These are phyloP conservation scores for Sphaerulina populicola DNA, from an alignment of 2,329 filamentous ascomycete species.

Conservation along the genomic window DNA sequence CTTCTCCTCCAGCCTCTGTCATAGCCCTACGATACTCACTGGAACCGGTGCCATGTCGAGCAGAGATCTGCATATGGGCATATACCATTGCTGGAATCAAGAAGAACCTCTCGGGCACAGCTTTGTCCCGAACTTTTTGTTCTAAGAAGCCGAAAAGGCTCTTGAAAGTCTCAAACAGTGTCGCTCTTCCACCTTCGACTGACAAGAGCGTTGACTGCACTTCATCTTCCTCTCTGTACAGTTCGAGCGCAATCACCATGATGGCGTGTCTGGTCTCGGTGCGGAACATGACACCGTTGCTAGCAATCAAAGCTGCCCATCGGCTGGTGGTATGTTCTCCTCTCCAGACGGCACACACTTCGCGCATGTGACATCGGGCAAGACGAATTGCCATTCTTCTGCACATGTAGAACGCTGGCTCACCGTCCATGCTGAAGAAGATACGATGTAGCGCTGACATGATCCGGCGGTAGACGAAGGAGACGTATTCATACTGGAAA, in stretches of 20 bases:
- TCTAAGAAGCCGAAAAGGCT: conserved; percentile 2
- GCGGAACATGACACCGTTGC: conserved; percentile 10
- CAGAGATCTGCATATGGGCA: conserved; percentile 10
- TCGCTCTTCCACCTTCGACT: conserved; percentile 3
- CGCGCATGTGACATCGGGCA: conserved; percentile 7
- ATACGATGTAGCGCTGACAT: conserved; percentile 11
- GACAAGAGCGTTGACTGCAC: conserved; percentile 4
- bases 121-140: conserved; percentile 1
- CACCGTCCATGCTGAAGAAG: conserved; percentile 7
- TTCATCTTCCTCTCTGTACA: conserved; percentile 9
- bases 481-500: conserved; percentile 14
- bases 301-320: conserved; percentile 7
- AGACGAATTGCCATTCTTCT: conserved; percentile 11
- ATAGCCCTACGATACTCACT: conserved; percentile 8
- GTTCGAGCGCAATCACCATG: conserved; percentile 9
- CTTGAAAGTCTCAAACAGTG: conserved; percentile 1
- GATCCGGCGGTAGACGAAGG: conserved; percentile 10
- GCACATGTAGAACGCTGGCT: conserved; percentile 13
- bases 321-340: not conserved
- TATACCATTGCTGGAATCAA: conserved; percentile 15
- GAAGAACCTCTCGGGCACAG: conserved; percentile 5
- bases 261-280: conserved; percentile 10
- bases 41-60: not conserved
- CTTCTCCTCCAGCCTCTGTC: conserved; percentile 5
- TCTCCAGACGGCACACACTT: conserved; percentile 4